Base-by-base conservation (phyloP, 176 grass and related monocot species). In the Musa schizocarpa region DNA sequence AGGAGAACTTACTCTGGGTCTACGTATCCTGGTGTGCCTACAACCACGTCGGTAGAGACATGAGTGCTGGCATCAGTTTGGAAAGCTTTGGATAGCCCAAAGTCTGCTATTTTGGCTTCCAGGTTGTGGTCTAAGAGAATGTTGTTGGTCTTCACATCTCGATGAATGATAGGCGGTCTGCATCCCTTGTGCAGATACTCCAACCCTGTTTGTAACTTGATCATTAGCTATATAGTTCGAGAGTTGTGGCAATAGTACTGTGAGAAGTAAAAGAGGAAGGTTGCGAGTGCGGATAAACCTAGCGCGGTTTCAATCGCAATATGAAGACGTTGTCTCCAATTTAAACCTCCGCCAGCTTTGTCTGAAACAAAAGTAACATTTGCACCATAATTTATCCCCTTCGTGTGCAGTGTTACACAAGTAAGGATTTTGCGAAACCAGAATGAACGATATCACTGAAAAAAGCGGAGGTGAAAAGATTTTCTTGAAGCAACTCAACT, bases 81-180 rank as follows among this genome's bases (percentile, higher is more conserved):
- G 66, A 69, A 69, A 17, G 66, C 27, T 48, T 69, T 49, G 16
- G 62, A n/a, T n/a, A 64, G 22, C 9, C 62, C 62, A 2, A 64
- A 69, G 27, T 69, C 66, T 16, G 24, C 52, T 19, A 74, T 55
- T 25, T 74, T 74, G 20, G 52, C 52, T 27, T 55, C 50, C 0
- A 25, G 26, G 55, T 54, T 55, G 51, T 56, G 12, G 5, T 50
- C 11, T 54, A 55, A 74, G 20, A 74, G 43, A 13, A 74, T 71
- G 11, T 71, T 71, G 48, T 26, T 19, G 68, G 68, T 71, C 26
- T 71, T 71, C 17, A 71, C 68, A 52, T 71, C 68, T 71, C 68
- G 50, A 20, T 52, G 68, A 26, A 71, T 27, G 6, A 71, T 21
- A 50, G 69, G 49, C 11, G 50, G 17, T 27, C 13, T n/a, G 13